phyloP scores from a whole-genome alignment of 2,329 filamentous ascomycete genomes.

The Xylariaceae sp. region DNA sequence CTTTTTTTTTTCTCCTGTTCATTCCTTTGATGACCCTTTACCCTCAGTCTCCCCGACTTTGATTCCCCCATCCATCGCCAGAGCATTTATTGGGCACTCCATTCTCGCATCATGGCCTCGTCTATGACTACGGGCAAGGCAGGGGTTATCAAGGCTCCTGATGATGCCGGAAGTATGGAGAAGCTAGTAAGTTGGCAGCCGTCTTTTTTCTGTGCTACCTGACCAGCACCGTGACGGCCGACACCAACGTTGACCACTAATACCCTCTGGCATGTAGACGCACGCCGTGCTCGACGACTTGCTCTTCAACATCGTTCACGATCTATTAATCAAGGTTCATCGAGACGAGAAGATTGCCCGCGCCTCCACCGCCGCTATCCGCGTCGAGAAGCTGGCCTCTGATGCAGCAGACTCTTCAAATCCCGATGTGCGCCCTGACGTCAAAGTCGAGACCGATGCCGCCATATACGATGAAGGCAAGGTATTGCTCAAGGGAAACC shows the following conservation, averaged over 20 bases:
- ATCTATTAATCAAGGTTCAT: constrained; percentile 75
- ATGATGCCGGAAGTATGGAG: constrained; percentile 60
- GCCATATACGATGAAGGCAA: constrained; percentile 73
- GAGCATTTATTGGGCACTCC: constrained; percentile 15
- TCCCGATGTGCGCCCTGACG: constrained; percentile 59
- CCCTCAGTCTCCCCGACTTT: constrained; percentile 6
- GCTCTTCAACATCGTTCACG: constrained; percentile 77
- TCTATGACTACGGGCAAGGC: constrained; percentile 46
- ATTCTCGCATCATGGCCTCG: constrained; percentile 32
- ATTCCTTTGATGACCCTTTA: constrained; percentile 16
- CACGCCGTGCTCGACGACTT: constrained; percentile 74
- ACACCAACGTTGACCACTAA: constrained; percentile 13
- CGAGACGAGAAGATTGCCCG: constrained; percentile 79
- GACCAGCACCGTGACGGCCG: constrained; percentile 13
- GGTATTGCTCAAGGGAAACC: constrained; percentile 73
- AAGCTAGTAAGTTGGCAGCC: constrained; percentile 59
- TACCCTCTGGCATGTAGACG: constrained; percentile 49
- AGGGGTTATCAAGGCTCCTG: constrained; percentile 60
- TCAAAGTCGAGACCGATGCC: constrained; percentile 69
- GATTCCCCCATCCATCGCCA: constrained; percentile 13
- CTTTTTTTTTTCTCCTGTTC: constrained; percentile 9
- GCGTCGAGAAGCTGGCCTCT: constrained; percentile 66
- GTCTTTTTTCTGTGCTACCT: constrained; percentile 20
- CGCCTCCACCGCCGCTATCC: constrained; percentile 67
- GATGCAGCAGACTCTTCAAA: constrained; percentile 60